Percentiles rank a stretch among this genome's conserved stretches.
Conservation (phyloP, 257 asterid species). For the Solanum dulcamara region DNA sequence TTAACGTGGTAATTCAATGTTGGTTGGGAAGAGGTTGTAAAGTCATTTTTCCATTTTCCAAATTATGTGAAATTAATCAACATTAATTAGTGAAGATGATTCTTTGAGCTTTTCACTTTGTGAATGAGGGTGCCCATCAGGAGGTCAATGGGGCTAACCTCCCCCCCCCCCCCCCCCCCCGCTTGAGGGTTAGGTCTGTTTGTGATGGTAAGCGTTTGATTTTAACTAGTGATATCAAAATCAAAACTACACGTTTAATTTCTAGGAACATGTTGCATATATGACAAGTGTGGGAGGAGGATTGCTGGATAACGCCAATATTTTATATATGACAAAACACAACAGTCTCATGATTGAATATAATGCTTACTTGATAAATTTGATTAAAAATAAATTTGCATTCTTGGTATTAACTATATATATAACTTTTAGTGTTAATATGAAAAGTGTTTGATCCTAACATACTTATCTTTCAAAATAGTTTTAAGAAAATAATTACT, state of each 20-base stretch:
- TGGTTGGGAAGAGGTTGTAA: background rate
- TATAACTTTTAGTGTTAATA: background rate
- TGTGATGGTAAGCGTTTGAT: background rate
- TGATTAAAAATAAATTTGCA: background rate
- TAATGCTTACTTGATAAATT: background rate
- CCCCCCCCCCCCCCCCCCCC: no score
- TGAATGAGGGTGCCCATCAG: background rate
- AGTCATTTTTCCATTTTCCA: background rate
- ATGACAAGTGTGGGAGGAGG: background rate
- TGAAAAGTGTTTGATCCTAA: background rate
- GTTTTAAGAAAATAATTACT: background rate
- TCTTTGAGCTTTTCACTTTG: background rate
- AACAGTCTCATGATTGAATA: background rate
- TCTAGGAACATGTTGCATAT: background rate
- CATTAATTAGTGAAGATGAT: background rate
- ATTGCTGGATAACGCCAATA: accelerated
- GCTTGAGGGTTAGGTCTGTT: background rate
- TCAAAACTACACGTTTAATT: background rate
- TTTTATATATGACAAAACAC: background rate
- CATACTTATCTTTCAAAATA: background rate
- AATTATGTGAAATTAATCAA: background rate
- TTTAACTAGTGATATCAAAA: background rate
- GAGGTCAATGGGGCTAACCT: background rate
- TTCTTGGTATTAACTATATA: background rate
- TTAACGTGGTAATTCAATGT: background rate